Evolutionary conservation across 257 asterid genomes (phyloP).

Genomic region (Plantago elongata): DNA sequence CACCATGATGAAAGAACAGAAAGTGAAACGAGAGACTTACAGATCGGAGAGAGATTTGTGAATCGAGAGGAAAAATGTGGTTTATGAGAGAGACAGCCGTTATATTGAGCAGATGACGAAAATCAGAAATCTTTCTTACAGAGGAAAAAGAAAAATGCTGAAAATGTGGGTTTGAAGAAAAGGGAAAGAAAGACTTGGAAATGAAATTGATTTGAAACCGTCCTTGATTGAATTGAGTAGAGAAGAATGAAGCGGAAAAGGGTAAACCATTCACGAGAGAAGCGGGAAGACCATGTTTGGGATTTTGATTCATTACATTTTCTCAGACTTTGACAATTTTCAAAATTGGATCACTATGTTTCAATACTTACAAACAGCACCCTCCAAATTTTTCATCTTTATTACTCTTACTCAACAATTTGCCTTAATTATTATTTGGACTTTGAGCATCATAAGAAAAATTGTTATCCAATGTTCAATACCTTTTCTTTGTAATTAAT

Average conservation of each 20-base stretch:
- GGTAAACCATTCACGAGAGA: constrained; percentile 12
- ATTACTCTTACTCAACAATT: no score
- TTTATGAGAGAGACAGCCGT: background rate
- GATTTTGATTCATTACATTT: background rate
- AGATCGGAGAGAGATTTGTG: background rate
- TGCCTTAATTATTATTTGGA: no score
- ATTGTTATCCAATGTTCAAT: no score
- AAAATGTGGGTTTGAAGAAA: constrained; percentile 4
- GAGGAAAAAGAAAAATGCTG: constrained; percentile 1
- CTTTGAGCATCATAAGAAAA: no score
- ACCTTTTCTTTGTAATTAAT: no score
- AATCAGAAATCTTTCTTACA: background rate
- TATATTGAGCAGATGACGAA: background rate
- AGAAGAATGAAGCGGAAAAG: background rate
- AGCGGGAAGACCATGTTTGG: constrained; percentile 10
- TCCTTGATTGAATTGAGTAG: no score
- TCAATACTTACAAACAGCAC: background rate
- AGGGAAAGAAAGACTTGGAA: constrained; percentile 10
- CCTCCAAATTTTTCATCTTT: background rate
- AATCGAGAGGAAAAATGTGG: constrained; percentile 4
- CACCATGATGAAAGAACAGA: background rate
- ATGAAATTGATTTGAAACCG: background rate
- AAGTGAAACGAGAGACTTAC: constrained; percentile 6
- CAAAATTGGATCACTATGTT: no score
- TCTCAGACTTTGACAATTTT: background rate